These are phyloP conservation scores for Erysimum pusillum DNA, from an alignment of 441 rosid species.

Conservation along the genomic window DNA sequence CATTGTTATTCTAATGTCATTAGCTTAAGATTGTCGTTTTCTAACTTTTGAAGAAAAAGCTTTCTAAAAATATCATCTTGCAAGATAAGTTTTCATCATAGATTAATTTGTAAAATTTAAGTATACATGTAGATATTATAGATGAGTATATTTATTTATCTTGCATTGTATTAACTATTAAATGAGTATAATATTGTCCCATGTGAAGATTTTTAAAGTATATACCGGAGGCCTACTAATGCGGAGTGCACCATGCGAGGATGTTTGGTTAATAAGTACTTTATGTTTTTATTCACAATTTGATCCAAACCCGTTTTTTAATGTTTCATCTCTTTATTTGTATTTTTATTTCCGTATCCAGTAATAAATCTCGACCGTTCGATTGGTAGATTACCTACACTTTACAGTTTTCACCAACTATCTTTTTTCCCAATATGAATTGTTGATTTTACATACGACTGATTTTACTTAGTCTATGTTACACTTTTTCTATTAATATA, in stretches of 20 bases:
- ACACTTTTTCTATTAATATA: conserved; percentile 28
- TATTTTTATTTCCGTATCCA: conserved; percentile 21
- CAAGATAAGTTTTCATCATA: conserved; percentile 2
- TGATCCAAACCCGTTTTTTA: conserved; percentile 32
- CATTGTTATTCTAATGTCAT: conserved; percentile 3
- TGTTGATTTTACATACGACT: conserved; percentile 27
- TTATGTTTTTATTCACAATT: conserved; percentile 41
- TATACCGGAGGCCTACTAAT: conserved; percentile 25
- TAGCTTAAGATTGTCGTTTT: conserved; percentile 32
- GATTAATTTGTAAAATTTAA: not conserved
- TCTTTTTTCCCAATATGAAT: conserved; percentile 32
- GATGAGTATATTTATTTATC: not conserved
- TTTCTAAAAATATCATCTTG: not conserved
- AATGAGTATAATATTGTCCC: conserved; percentile 6
- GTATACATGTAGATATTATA: not conserved
- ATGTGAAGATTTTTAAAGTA: conserved; percentile 11
- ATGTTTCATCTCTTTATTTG: conserved; percentile 13
- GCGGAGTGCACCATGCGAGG: conserved; percentile 43
- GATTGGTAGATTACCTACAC: conserved; percentile 39
- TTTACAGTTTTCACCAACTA: conserved; percentile 46
- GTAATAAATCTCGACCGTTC: conserved; percentile 39
- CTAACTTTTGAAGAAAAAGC: not conserved
- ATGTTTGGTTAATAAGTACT: conserved; percentile 42
- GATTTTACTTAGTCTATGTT: conserved; percentile 10
- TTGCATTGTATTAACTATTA: conserved; percentile 5